Conservation (phyloP, 306 rosid species). For the Quercus robur region DNA sequence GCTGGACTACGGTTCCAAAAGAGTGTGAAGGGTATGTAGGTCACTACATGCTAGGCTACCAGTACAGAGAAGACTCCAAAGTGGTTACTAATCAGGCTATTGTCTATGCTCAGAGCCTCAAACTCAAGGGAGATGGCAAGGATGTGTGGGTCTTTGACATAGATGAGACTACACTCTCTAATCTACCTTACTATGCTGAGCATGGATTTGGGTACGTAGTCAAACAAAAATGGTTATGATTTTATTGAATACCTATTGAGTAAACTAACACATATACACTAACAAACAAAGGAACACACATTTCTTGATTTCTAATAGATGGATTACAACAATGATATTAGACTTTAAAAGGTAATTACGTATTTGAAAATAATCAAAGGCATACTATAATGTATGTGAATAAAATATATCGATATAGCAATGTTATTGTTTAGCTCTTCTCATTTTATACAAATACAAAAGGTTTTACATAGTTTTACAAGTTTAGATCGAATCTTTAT, state of each 20-base stretch:
- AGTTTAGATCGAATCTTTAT: too few species aligned
- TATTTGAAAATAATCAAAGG: too few species aligned
- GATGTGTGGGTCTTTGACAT: conserved; percentile 45
- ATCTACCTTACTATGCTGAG: conserved; percentile 43
- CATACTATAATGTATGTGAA: too few species aligned
- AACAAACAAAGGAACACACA: not conserved
- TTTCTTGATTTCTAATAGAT: not conserved
- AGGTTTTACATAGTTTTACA: too few species aligned
- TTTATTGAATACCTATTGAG: not conserved
- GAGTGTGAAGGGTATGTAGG: conserved; percentile 44
- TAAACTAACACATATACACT: not conserved
- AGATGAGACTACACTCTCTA: conserved; percentile 58
- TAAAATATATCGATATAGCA: too few species aligned
- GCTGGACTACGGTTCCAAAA: conserved; percentile 34
- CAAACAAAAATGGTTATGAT: not conserved
- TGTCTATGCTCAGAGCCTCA: conserved; percentile 13
- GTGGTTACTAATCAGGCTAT: conserved; percentile 24
- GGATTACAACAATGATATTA: too few species aligned
- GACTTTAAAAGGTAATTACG: too few species aligned
- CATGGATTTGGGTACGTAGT: conserved; percentile 57
- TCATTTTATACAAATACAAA: too few species aligned
- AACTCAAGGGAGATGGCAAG: conserved; percentile 17
- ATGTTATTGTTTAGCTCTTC: too few species aligned
- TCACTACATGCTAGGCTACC: conserved; percentile 38
- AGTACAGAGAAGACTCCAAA: conserved; percentile 46